Evolutionary conservation across 495 filamentous ascomycete species (phyloP), one percentile per base, ranked within the genome.

Genomic region (Cladorrhinum samala): DNA sequence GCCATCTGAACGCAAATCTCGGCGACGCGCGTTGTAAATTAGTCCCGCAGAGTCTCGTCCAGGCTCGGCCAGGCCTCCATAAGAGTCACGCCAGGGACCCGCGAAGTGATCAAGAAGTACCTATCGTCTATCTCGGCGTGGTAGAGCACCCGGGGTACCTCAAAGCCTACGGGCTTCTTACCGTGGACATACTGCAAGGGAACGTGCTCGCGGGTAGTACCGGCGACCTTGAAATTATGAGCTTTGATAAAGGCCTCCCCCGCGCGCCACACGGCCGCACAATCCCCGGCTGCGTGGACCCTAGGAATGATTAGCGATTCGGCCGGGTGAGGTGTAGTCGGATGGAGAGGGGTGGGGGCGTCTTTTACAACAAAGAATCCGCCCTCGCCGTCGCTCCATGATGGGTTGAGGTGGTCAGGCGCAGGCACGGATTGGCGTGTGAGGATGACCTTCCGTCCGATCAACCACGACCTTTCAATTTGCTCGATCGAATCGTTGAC

Each of bases 161-260:
- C 33, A 9, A 48, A 58, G 51, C 40, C 46, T 2, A 54, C 23
- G 3, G 40, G 27, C 19, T 49, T 21, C 21, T 52, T 54, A 2
- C 9, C 11, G 13, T 48, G 27, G 2, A 54, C 5, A 20, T 51
- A 58, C 36, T 51, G 21, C 7, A 58, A 52, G 0, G 56, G 54
- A 20, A 45, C 42, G 19, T 54, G 47, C 48, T 58, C 52, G 0
- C 33, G 14, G 2, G 51, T 58, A 1, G 27, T 18, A 1, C 11
- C 2, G 1, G 50, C 44, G 2, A 2, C 14, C 0, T 7, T 0
- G 14, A 51, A 13, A 36, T 46, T 20, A 14, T 38, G 47, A 1
- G 37, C 42, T 19, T 58, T 54, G 51, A 58, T 48, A 20, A 58
- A 58, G 13, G 51, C 51, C 14, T 54, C 51, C 0, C 56, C 56